These are phyloP conservation scores for Rhynchosporium agropyri DNA, from an alignment of 2,329 filamentous ascomycete species.

Conservation along the genomic window DNA sequence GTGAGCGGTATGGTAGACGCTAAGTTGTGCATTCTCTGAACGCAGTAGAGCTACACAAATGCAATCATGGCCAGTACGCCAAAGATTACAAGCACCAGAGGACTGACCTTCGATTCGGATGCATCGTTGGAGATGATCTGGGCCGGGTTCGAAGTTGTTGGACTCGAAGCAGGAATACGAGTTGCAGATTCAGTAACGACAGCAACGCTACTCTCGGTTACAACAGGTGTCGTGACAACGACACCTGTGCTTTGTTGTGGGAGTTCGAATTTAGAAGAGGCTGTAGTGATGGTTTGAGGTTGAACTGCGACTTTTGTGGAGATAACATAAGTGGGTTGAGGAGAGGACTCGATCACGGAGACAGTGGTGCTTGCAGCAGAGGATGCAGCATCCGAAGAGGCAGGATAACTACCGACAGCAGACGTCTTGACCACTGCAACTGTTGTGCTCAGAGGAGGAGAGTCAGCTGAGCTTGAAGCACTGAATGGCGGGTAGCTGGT, in stretches of 20 bases:
- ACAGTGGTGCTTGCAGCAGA: neutral
- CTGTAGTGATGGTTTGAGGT: neutral
- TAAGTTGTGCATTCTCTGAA: no score
- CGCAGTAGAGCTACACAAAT: neutral
- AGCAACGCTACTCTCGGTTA: slow-evolving; percentile 1
- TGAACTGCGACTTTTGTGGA: no score
- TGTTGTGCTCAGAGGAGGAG: no score
- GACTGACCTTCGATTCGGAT: neutral
- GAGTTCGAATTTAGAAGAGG: neutral
- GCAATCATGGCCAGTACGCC: neutral
- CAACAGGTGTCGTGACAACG: neutral
- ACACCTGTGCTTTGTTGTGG: neutral
- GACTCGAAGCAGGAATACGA: neutral
- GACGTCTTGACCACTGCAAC: no score
- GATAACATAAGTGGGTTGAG: neutral
- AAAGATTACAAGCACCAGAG: neutral
- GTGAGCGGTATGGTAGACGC: no score
- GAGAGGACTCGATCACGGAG: neutral
- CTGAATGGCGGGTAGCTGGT: neutral
- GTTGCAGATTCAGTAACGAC: neutral
- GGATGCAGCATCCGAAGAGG: neutral
- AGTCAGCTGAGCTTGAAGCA: no score
- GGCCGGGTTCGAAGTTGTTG: neutral
- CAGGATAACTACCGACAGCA: neutral
- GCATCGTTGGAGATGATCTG: slow-evolving; percentile 7